Conservation (phyloP, 768 basidiomycete species). For the Kwoniella europaea region DNA sequence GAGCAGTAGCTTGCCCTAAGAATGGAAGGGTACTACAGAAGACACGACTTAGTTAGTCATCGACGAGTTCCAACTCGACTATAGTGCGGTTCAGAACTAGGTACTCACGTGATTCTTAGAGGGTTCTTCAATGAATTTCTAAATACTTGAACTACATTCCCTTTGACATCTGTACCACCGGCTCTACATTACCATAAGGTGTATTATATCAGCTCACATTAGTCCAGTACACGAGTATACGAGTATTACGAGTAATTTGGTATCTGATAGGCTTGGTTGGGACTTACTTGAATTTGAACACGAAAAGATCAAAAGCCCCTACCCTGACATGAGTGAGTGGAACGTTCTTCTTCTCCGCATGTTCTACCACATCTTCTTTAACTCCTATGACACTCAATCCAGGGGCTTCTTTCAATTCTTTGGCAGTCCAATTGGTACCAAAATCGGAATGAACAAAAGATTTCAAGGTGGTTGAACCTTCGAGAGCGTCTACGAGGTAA, state of each 20-base stretch:
- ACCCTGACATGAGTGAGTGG: constrained; percentile 2
- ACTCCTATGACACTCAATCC: not conserved
- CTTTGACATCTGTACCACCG: constrained; percentile 10
- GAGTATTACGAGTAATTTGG: not conserved
- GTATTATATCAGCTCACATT: not conserved
- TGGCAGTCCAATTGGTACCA: constrained; percentile 11
- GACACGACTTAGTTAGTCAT: not conserved
- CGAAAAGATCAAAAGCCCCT: constrained; percentile 8
- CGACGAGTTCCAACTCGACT: not conserved
- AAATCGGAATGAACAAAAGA: constrained; percentile 18
- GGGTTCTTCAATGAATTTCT: constrained; percentile 12
- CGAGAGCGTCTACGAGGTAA: constrained; percentile 3
- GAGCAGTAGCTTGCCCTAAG: constrained; percentile 7
- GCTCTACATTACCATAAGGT: not conserved
- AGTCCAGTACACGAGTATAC: not conserved
- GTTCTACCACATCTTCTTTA: not conserved
- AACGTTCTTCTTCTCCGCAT: not conserved
- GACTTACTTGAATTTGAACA: constrained; percentile 11
- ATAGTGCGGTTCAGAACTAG: not conserved
- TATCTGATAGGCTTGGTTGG: not conserved
- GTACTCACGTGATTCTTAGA: constrained; percentile 19
- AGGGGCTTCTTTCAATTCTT: constrained; percentile 5
- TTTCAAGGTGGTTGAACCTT: constrained; percentile 6
- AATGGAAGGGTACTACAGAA: constrained; percentile 10
- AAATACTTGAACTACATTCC: constrained; percentile 8